phyloP scores from a whole-genome alignment of 768 basidiomycete genomes.

The Calvatia gigantea region DNA sequence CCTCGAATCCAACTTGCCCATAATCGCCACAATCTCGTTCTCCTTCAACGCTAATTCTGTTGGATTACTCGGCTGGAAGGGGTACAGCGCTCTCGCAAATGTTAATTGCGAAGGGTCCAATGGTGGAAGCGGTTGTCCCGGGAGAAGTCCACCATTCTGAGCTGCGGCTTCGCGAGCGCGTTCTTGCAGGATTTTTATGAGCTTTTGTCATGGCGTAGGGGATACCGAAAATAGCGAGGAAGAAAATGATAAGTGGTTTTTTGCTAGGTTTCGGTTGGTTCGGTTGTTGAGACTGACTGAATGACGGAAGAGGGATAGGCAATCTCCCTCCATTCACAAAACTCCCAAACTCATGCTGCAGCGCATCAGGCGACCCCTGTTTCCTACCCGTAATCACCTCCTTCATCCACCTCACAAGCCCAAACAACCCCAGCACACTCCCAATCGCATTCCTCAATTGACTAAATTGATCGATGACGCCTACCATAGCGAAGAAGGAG shows the following conservation, averaged over 20 bases:
- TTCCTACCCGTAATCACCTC: conserved; percentile 53
- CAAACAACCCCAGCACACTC: conserved; percentile 90
- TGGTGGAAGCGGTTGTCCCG: conserved; percentile 42
- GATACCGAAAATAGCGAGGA: conserved; percentile 89
- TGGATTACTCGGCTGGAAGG: conserved; percentile 68
- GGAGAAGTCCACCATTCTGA: conserved; percentile 28
- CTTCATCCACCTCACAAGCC: conserved; percentile 82
- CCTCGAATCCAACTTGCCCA: conserved; percentile 68
- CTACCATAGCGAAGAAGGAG: conserved; percentile 94
- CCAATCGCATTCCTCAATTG: conserved; percentile 90
- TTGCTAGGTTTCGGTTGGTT: conserved; percentile 62
- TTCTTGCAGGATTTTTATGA: conserved; percentile 73
- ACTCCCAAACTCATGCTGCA: conserved; percentile 63
- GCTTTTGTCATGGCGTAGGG: conserved; percentile 91
- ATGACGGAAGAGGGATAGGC: conserved; percentile 24
- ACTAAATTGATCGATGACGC: conserved; percentile 92
- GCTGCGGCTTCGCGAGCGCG: conserved; percentile 44
- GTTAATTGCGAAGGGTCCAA: conserved; percentile 75
- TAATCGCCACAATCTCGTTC: conserved; percentile 89
- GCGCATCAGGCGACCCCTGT: conserved; percentile 33
- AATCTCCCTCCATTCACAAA: conserved; percentile 68
- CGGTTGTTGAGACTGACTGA: too few relatives aligned
- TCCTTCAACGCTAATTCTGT: conserved; percentile 76
- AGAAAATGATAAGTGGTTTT: conserved; percentile 91
- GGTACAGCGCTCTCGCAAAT: conserved; percentile 78